Evolutionary conservation across 2,329 filamentous ascomycete species (phyloP).

Genomic region (Ambrosiella xylebori): DNA sequence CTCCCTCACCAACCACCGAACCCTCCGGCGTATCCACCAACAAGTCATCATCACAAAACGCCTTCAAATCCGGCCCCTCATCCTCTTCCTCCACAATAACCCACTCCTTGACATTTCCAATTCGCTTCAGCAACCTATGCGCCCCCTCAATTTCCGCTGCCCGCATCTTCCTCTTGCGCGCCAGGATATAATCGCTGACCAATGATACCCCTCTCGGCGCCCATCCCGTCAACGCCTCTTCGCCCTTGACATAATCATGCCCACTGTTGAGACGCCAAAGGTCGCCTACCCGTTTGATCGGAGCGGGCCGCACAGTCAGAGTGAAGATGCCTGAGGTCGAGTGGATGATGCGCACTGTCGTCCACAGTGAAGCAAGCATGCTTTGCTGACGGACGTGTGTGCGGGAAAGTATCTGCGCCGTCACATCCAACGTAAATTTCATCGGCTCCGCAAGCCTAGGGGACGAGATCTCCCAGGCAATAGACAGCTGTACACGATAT

Average conservation of each 20-base stretch:
- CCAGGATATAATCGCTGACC: slow-evolving; percentile 68
- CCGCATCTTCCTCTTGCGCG: slow-evolving; percentile 56
- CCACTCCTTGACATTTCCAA: slow-evolving; percentile 22
- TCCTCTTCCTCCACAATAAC: slow-evolving; percentile 17
- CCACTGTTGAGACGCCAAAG: slow-evolving; percentile 93
- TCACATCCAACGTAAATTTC: slow-evolving; percentile 66
- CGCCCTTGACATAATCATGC: slow-evolving; percentile 89
- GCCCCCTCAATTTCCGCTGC: slow-evolving; percentile 66
- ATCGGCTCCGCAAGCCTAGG: slow-evolving; percentile 75
- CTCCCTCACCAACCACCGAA: slow-evolving; percentile 25
- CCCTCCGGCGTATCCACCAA: slow-evolving; percentile 39
- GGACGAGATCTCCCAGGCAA: slow-evolving; percentile 74
- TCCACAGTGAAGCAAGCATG: slow-evolving; percentile 76
- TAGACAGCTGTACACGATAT: slow-evolving; percentile 72
- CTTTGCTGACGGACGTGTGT: slow-evolving; percentile 73
- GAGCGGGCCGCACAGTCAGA: slow-evolving; percentile 67
- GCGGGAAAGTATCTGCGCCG: slow-evolving; percentile 67
- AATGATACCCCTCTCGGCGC: slow-evolving; percentile 76
- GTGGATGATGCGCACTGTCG: slow-evolving; percentile 67
- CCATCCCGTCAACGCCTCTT: slow-evolving; percentile 75
- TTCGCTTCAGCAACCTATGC: slow-evolving; percentile 45
- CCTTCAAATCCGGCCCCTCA: slow-evolving; percentile 16
- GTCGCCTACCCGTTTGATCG: slow-evolving; percentile 80
- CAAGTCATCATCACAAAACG: slow-evolving; percentile 32
- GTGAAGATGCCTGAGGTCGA: slow-evolving; percentile 78